Conservation (phyloP, 352 stramenopile genomes). For the Globisporangium polare region DNA sequence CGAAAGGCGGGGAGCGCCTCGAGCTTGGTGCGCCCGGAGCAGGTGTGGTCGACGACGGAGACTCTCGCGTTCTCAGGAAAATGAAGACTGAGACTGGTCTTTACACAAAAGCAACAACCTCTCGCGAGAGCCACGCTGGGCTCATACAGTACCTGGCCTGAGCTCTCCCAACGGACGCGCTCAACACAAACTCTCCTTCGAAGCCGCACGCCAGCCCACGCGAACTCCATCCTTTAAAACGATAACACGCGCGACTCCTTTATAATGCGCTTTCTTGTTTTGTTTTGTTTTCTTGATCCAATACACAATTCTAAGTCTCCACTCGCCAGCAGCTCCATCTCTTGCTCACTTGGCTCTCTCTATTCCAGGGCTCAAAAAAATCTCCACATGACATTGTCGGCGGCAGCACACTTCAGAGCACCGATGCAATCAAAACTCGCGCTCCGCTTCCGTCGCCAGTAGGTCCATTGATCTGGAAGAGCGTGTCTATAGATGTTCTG, state of each 20-base stretch:
- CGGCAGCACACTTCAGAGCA: not conserved
- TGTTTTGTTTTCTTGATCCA: slow-evolving; percentile 7
- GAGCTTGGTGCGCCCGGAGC: too few relatives aligned
- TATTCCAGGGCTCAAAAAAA: not conserved
- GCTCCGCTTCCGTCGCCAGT: not conserved
- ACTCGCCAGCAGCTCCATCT: not conserved
- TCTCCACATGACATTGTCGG: not conserved
- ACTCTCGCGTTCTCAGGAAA: not conserved
- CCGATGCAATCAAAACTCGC: not conserved
- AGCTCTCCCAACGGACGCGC: too few relatives aligned
- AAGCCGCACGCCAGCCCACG: too few relatives aligned
- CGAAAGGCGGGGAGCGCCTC: too few relatives aligned
- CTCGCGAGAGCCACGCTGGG: too few relatives aligned
- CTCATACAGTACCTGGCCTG: too few relatives aligned
- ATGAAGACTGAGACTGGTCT: too few relatives aligned
- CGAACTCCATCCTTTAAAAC: too few relatives aligned
- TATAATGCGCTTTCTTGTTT: not conserved
- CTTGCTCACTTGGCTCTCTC: not conserved
- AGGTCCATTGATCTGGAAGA: not conserved
- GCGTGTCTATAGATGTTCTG: not conserved
- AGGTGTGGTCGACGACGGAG: too few relatives aligned
- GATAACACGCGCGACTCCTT: too few relatives aligned
- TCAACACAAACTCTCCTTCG: too few relatives aligned
- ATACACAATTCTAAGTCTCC: slow-evolving; percentile 11
- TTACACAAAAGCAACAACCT: too few relatives aligned